Conservation (phyloP, 2,329 filamentous ascomycete genomes). For the Fusarium zealandicum region DNA sequence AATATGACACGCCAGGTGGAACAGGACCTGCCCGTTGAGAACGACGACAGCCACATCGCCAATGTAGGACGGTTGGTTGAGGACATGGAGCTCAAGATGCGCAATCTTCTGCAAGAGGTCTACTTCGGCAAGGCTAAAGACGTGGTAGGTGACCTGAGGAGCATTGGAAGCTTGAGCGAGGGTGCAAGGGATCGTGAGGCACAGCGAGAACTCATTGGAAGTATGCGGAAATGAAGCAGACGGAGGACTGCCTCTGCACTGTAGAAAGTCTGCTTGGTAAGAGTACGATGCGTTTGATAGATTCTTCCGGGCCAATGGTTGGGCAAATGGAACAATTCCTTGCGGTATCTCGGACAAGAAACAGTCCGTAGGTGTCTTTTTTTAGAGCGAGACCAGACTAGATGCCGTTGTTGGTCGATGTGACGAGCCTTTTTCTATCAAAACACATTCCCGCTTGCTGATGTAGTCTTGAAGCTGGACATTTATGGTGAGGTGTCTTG, state of each 20-base stretch:
- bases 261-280: conserved; percentile 11
- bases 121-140: conserved; percentile 99
- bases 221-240: conserved; percentile 56
- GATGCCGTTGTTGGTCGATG: not conserved
- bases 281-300: conserved; percentile 23
- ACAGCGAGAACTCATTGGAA: conserved; percentile 85
- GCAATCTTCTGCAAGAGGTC: conserved; percentile 96
- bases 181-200: conserved; percentile 82
- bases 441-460: not conserved
- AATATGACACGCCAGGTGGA: conserved; percentile 99
- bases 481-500: not conserved
- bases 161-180: conserved; percentile 83
- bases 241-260: not conserved
- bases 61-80: conserved; percentile 95
- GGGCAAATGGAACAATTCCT: too few relatives aligned
- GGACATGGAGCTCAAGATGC: conserved; percentile 99
- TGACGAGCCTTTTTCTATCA: conserved; percentile 3
- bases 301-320: not conserved
- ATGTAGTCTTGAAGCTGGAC: not conserved
- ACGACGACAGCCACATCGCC: conserved; percentile 90
- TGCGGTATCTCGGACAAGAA: not conserved
- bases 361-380: not conserved
- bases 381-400: conserved; percentile 11
- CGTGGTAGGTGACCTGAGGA: conserved; percentile 93
- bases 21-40: conserved; percentile 86